Conservation (phyloP, 345 rosid genomes). For the Eutrema yunnanense region DNA sequence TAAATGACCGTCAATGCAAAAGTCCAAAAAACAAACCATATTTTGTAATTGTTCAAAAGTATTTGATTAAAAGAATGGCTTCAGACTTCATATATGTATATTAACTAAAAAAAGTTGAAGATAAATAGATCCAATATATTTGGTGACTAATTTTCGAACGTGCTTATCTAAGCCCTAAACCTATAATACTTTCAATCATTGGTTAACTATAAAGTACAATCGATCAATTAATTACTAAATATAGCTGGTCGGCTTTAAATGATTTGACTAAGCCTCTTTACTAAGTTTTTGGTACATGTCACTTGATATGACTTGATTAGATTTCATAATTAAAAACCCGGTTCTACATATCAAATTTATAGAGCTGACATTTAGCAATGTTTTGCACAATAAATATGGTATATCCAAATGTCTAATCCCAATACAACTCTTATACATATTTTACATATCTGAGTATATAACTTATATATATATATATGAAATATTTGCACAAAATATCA, state of each 20-base stretch:
- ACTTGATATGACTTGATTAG: background rate
- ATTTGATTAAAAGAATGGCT: too few species aligned
- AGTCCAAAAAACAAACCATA: too few species aligned
- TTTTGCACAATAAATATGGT: background rate
- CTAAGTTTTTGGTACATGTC: background rate
- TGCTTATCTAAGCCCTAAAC: background rate
- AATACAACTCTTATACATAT: background rate
- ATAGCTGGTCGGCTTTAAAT: background rate
- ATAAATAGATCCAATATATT: background rate
- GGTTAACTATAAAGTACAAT: background rate
- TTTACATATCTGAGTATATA: background rate
- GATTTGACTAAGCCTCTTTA: background rate
- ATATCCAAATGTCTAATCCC: background rate
- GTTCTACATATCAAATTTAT: background rate
- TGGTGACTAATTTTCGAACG: background rate
- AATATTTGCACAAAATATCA: too few species aligned
- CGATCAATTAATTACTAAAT: background rate
- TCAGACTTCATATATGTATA: too few species aligned
- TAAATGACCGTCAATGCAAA: too few species aligned
- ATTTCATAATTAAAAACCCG: background rate
- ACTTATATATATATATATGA: background rate
- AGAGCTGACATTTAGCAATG: background rate
- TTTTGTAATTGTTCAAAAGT: too few species aligned
- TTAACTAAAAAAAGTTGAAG: background rate
- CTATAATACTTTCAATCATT: background rate